Percentiles rank a stretch among this genome's conserved stretches.
Conservation (phyloP, 2,329 filamentous ascomycete genomes). For the Aspergillus fijiensis region DNA sequence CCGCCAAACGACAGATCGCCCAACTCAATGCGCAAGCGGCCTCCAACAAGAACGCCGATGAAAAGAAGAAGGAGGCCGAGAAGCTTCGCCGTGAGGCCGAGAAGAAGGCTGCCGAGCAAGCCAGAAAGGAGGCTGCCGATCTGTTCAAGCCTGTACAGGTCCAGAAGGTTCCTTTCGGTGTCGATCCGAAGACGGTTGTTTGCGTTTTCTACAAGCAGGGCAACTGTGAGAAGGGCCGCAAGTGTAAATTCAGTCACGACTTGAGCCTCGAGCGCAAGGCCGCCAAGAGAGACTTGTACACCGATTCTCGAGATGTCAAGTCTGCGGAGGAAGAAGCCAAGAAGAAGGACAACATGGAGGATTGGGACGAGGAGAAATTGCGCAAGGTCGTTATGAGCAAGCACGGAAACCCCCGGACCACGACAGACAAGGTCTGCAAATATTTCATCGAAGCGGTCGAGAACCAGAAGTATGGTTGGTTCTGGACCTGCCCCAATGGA, state of each 20-base stretch:
- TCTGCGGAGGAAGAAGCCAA: constrained; percentile 70
- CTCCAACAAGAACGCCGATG: constrained; percentile 75
- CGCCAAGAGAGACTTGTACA: constrained; percentile 88
- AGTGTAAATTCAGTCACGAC: constrained; percentile 98
- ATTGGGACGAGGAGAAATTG: constrained; percentile 98
- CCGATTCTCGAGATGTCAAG: constrained; percentile 68
- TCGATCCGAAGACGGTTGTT: constrained; percentile 95
- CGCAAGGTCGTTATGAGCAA: constrained; percentile 88
- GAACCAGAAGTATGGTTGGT: constrained; percentile 99
- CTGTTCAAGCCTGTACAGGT: constrained; percentile 89
- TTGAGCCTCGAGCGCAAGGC: constrained; percentile 84
- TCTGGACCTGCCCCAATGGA: constrained; percentile 96
- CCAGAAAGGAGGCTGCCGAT: constrained; percentile 74
- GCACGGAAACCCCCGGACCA: constrained; percentile 93
- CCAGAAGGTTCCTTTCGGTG: constrained; percentile 97
- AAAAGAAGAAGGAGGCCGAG: constrained; percentile 74
- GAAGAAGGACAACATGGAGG: constrained; percentile 87
- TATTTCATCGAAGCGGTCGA: constrained; percentile 96
- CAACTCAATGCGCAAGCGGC: constrained; percentile 74
- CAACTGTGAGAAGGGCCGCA: constrained; percentile 92
- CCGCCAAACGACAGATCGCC: constrained; percentile 85
- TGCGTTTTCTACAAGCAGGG: constrained; percentile 98
- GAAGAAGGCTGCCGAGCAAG: constrained; percentile 85
- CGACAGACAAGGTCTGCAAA: constrained; percentile 99
- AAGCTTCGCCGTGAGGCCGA: constrained; percentile 72